Percentiles rank a stretch among this genome's conserved stretches.
Conservation (phyloP, 2,329 filamentous ascomycete species). For the Macrophomina phaseolina region DNA sequence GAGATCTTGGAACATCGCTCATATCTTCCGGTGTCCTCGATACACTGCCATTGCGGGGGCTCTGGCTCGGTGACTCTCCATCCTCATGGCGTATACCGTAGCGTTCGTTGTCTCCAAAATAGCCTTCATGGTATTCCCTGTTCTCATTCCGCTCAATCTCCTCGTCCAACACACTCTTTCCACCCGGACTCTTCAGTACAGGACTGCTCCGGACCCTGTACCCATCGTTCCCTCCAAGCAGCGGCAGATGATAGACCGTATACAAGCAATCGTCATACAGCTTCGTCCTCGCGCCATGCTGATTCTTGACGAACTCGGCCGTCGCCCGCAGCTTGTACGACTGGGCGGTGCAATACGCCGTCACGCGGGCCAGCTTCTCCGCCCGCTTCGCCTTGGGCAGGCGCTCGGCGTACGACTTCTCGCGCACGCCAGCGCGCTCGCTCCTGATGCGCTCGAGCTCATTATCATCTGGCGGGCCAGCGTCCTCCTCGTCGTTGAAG, state of each 20-base stretch:
- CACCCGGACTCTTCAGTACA: constrained; percentile 88
- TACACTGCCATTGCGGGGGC: constrained; percentile 28
- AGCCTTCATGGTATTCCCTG: constrained; percentile 88
- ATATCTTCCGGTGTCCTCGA: constrained; percentile 30
- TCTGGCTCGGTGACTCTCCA: constrained; percentile 36
- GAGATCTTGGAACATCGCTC: constrained; percentile 21
- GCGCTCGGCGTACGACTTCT: constrained; percentile 94
- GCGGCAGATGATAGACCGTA: constrained; percentile 88
- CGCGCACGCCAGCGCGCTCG: constrained; percentile 65
- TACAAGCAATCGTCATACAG: constrained; percentile 98
- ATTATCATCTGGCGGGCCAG: constrained; percentile 70
- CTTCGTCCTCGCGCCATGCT: constrained; percentile 90
- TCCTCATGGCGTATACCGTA: constrained; percentile 54
- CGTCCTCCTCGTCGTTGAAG: constrained; percentile 65
- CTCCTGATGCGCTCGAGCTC: constrained; percentile 69
- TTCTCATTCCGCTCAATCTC: constrained; percentile 94
- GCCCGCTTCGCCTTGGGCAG: constrained; percentile 85
- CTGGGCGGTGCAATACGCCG: constrained; percentile 95
- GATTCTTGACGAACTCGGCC: constrained; percentile 85
- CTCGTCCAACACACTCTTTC: constrained; percentile 89
- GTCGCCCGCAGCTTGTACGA: constrained; percentile 87
- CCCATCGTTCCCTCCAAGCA: constrained; percentile 84
- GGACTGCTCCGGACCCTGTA: constrained; percentile 90
- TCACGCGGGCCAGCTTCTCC: constrained; percentile 86
- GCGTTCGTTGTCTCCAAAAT: constrained; percentile 74